These are phyloP conservation scores for Insectozyma bohioensis DNA, from an alignment of 1,139 yeast genomes.

Conservation along the genomic window DNA sequence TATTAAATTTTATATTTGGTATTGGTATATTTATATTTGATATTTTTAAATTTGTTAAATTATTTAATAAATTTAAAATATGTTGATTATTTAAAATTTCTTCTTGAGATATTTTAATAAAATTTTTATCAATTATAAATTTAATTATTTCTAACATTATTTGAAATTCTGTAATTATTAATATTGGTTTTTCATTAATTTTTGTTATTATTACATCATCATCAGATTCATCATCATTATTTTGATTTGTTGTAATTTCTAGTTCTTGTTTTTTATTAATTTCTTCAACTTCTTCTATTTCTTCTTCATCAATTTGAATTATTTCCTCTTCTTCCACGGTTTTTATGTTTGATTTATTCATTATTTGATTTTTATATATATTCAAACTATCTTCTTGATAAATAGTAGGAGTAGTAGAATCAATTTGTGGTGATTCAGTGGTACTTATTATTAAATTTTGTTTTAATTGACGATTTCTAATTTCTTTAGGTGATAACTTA, in stretches of 20 bases:
- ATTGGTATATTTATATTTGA: slow-evolving; percentile 14
- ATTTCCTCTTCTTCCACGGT: not conserved
- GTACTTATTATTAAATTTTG: slow-evolving; percentile 4
- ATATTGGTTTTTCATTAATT: slow-evolving; percentile 16
- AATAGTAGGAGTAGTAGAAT: too few relatives aligned
- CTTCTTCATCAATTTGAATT: slow-evolving; percentile 1
- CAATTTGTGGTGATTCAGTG: not conserved
- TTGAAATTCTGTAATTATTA: slow-evolving; percentile 25
- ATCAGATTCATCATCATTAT: slow-evolving; percentile 4
- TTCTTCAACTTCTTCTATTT: too few relatives aligned
- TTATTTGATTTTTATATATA: slow-evolving; percentile 1
- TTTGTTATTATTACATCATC: slow-evolving; percentile 17
- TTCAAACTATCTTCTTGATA: slow-evolving; percentile 5
- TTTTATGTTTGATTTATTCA: not conserved
- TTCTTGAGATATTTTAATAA: slow-evolving; percentile 22
- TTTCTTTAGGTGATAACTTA: slow-evolving; percentile 7
- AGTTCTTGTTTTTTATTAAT: too few relatives aligned
- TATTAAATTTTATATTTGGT: slow-evolving; percentile 4
- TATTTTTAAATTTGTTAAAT: slow-evolving; percentile 19
- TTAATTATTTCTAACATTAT: slow-evolving; percentile 28
- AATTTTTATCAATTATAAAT: slow-evolving; percentile 26
- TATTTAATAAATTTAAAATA: slow-evolving; percentile 24
- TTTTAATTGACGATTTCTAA: slow-evolving; percentile 4
- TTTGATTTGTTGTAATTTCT: too few relatives aligned
- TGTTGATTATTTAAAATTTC: slow-evolving; percentile 24